Evolutionary conservation across 73 alveolate genomes (phyloP), one percentile per base, ranked within the genome.

Genomic region (Paramecium biaurelia): DNA sequence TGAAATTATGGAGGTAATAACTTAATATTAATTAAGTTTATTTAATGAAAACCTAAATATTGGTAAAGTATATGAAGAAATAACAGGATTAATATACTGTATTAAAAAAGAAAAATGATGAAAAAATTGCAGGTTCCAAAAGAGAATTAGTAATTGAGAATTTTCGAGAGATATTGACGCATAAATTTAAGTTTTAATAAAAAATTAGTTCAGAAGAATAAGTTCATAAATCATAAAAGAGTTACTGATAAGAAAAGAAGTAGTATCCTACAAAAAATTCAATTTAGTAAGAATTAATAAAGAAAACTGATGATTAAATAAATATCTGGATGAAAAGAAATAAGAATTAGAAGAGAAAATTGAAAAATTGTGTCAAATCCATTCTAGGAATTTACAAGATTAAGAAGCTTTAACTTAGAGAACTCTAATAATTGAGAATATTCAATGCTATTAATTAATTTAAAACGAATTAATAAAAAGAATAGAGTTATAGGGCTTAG

Each of bases 381-480:
- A 67, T 15, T 4, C n/a, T 32, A 24, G 89, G 93, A 86, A 38
- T 59, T n/a, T 57, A 30, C 43, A 86, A 59, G 87, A 86, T 9
- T 49, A 45, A 7, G 70, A 59, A 15, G 41, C 70, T 43, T 11
- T 14, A 38, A 28, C 35, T 56, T 57, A 43, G 68, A 59, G 87
- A 86, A 59, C 11, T 57, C 0, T 45, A 86, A 28, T 74, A 86
- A 59, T 57, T 28, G 9, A 86, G 47, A 4, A 57, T 59, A 18
- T 76, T 59, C 57, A 86, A 86, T 58, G 87, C 87, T 11, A 63
- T 67, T 58, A 86, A 76, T 57, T 86, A 37, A 86, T 86, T 24
- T 76, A 86, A 23, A 86, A 38, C 14, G 89, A 86, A 68, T 20
- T 37, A 42, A 72, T 37, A 2, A 70, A 85, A 86, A 63, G 93